phyloP scores from a whole-genome alignment of 1,284 basidiomycete genomes.

The Ceratobasidium sp. region DNA sequence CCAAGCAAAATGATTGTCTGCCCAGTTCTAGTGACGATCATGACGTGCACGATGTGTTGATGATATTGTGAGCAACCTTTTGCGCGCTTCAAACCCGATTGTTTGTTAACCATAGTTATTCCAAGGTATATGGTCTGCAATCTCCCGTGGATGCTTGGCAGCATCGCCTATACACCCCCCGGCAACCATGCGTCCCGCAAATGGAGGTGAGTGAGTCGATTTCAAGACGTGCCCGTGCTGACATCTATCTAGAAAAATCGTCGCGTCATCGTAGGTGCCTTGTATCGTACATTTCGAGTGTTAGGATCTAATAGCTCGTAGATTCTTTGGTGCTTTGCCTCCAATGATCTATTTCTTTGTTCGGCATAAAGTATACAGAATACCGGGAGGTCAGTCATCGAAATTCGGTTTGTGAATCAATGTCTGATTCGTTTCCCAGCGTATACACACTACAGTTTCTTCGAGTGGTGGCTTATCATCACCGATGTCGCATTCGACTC shows the following conservation, averaged over 20 bases:
- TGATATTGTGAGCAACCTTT: slow-evolving; percentile 65
- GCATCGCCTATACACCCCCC: slow-evolving; percentile 66
- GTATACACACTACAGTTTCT: slow-evolving; percentile 85
- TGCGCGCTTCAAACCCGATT: background rate
- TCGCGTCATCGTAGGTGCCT: slow-evolving; percentile 62
- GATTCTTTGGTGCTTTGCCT: slow-evolving; percentile 75
- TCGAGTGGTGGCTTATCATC: slow-evolving; percentile 87
- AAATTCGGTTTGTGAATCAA: background rate
- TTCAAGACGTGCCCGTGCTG: slow-evolving; percentile 20
- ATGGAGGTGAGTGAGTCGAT: slow-evolving; percentile 61
- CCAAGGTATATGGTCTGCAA: slow-evolving; percentile 76
- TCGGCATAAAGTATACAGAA: slow-evolving; percentile 80
- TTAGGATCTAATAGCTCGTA: slow-evolving; percentile 51
- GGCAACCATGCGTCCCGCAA: slow-evolving; percentile 58
- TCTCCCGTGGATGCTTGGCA: slow-evolving; percentile 88
- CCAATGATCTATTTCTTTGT: slow-evolving; percentile 87
- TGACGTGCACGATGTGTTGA: slow-evolving; percentile 86
- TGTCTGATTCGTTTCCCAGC: slow-evolving; percentile 60
- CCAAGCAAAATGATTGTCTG: background rate
- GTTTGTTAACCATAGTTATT: background rate
- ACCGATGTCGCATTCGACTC: slow-evolving; percentile 85
- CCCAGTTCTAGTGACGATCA: slow-evolving; percentile 73
- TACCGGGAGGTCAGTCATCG: slow-evolving; percentile 75
- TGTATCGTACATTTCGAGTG: too few relatives aligned
- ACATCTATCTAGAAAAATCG: slow-evolving; percentile 59